Percentiles rank a stretch among this genome's conserved stretches.
phyloP scores from a whole-genome alignment of 305 asterid genomes.

The Solanum hybrid region DNA sequence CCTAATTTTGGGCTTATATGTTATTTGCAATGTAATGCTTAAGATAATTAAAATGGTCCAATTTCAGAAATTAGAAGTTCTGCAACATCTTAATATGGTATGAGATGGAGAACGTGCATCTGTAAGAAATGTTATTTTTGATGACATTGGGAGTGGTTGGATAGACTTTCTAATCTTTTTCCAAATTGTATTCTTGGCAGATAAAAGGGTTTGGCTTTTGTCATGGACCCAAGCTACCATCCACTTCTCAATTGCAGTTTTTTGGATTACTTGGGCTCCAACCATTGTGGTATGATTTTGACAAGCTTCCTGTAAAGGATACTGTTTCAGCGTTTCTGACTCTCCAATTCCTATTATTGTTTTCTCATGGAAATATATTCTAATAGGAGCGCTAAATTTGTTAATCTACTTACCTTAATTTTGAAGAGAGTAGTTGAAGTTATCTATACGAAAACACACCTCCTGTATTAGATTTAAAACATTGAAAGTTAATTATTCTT shows the following conservation, averaged over 20 bases:
- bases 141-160: background rate
- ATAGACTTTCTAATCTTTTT: background rate
- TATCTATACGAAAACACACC: background rate
- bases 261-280: constrained; percentile 98
- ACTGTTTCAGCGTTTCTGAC: background rate
- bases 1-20: background rate
- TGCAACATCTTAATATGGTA: background rate
- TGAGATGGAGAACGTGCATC: background rate
- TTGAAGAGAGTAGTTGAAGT: background rate
- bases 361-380: background rate
- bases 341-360: background rate
- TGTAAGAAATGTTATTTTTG: background rate
- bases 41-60: background rate
- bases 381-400: background rate
- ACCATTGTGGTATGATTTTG: constrained; percentile 47
- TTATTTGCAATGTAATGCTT: background rate
- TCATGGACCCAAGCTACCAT: constrained; percentile 70
- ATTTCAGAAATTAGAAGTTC: background rate
- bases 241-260: constrained; percentile 59
- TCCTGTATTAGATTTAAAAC: background rate
- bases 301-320: background rate
- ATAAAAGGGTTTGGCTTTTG: constrained; percentile 78
- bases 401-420: background rate
- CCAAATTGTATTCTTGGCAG: constrained; percentile 26
- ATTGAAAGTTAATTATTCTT: background rate